These are phyloP conservation scores for Baorangia bicolor DNA, from an alignment of 768 basidiomycete species.

Conservation along the genomic window DNA sequence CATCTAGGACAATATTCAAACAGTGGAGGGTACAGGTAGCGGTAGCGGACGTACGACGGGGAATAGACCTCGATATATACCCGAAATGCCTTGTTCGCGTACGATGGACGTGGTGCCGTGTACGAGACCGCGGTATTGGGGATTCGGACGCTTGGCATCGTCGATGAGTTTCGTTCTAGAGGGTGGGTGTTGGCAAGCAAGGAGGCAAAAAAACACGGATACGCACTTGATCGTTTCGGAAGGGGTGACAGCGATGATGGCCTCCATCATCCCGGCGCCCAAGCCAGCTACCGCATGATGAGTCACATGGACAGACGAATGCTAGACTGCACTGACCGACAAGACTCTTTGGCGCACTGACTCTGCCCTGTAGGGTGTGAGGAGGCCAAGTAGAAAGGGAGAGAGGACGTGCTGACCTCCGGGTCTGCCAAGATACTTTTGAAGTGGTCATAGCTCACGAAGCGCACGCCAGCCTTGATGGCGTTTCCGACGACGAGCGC, in stretches of 20 bases:
- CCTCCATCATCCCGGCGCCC: conserved; percentile 90
- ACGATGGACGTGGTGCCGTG: conserved; percentile 85
- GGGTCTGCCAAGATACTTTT: conserved; percentile 80
- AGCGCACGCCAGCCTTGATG: conserved; percentile 92
- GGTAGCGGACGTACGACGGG: conserved; percentile 71
- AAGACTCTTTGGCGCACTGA: conserved; percentile 82
- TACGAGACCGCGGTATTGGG: conserved; percentile 81
- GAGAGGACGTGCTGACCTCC: conserved; percentile 55
- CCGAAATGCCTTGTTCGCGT: conserved; percentile 77
- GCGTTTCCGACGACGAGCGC: conserved; percentile 92
- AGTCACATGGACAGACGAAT: conserved; percentile 3
- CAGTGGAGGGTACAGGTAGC: too few relatives aligned
- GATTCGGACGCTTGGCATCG: conserved; percentile 82
- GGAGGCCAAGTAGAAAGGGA: background rate
- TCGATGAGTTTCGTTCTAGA: conserved; percentile 94
- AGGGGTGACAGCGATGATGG: conserved; percentile 92
- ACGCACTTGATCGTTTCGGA: conserved; percentile 97
- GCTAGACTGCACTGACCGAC: conserved; percentile 48
- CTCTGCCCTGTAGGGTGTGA: conserved; percentile 67
- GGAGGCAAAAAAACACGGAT: background rate
- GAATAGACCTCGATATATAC: conserved; percentile 88
- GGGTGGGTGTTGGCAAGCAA: background rate
- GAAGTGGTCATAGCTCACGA: conserved; percentile 92
- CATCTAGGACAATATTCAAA: conserved; percentile 52
- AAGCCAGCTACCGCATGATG: conserved; percentile 53